These are phyloP conservation scores for Neurospora discreta DNA, from an alignment of 495 filamentous ascomycete species.

Conservation along the genomic window DNA sequence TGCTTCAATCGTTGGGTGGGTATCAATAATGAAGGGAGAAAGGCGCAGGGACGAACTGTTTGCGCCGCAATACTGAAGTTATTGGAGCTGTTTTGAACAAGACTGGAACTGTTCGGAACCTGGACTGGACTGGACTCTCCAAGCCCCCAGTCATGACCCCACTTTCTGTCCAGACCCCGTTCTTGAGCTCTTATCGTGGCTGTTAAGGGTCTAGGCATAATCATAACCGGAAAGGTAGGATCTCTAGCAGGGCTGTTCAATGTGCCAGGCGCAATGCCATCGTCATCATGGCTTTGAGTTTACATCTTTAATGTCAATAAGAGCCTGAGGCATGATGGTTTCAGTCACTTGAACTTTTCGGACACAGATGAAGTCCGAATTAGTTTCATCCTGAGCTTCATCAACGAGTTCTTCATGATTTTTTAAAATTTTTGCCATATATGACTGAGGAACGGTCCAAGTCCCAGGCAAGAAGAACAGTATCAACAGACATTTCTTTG, in stretches of 20 bases:
- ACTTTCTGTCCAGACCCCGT: neutral
- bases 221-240: neutral
- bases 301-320: neutral
- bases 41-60: neutral
- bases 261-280: neutral
- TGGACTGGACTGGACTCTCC: neutral
- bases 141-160: neutral
- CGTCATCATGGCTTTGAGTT: neutral
- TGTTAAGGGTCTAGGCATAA: neutral
- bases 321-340: neutral
- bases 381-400: neutral
- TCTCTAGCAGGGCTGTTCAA: neutral
- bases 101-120: neutral
- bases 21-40: neutral
- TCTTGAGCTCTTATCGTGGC: neutral
- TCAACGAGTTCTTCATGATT: neutral
- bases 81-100: neutral
- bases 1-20: neutral
- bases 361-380: neutral
- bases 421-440: neutral
- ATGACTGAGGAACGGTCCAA: neutral
- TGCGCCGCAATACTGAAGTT: neutral
- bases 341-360: neutral
- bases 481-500: neutral
- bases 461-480: neutral